Percentiles rank a stretch among this genome's conserved stretches.
Conservation (phyloP, 2,329 filamentous ascomycete species). For the Esteya vermicola region DNA sequence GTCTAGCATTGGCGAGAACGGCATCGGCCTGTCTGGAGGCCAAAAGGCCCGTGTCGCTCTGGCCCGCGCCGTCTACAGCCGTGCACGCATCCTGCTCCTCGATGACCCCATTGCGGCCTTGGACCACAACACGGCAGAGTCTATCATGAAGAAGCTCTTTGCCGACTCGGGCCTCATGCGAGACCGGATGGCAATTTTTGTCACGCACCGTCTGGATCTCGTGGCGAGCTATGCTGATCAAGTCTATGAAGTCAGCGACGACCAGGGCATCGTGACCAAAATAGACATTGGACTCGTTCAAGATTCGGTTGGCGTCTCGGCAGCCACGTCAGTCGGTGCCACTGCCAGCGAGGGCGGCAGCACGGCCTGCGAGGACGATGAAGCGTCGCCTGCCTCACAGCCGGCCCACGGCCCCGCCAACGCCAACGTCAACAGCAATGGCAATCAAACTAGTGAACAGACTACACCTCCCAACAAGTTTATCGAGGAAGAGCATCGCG, state of each 20-base stretch:
- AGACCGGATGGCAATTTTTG: slow-evolving; percentile 59
- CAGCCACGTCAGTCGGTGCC: slow-evolving; percentile 16
- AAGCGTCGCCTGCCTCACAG: slow-evolving; percentile 6
- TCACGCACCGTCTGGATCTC: slow-evolving; percentile 68
- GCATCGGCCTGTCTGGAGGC: slow-evolving; percentile 47
- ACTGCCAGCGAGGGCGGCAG: slow-evolving; percentile 12
- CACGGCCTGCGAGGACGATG: slow-evolving; percentile 16
- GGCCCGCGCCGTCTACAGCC: slow-evolving; percentile 48
- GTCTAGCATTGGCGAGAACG: slow-evolving; percentile 46
- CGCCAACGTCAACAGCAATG: slow-evolving; percentile 23
- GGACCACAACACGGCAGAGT: slow-evolving; percentile 47
- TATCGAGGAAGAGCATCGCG: slow-evolving; percentile 62
- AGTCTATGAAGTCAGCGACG: slow-evolving; percentile 54
- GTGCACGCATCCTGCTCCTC: slow-evolving; percentile 39
- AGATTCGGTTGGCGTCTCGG: slow-evolving; percentile 17
- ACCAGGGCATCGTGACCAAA: slow-evolving; percentile 27
- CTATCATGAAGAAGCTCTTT: slow-evolving; percentile 47
- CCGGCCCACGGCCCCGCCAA: too few species aligned
- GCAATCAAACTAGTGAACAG: slow-evolving; percentile 22
- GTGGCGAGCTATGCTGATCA: slow-evolving; percentile 61
- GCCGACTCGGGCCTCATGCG: slow-evolving; percentile 21
- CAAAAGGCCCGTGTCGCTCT: slow-evolving; percentile 49
- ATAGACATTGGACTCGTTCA: slow-evolving; percentile 4
- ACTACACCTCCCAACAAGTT: slow-evolving; percentile 54
- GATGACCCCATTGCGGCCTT: slow-evolving; percentile 51